Conservation (phyloP, 768 basidiomycete species). For the Lactarius indigo region DNA sequence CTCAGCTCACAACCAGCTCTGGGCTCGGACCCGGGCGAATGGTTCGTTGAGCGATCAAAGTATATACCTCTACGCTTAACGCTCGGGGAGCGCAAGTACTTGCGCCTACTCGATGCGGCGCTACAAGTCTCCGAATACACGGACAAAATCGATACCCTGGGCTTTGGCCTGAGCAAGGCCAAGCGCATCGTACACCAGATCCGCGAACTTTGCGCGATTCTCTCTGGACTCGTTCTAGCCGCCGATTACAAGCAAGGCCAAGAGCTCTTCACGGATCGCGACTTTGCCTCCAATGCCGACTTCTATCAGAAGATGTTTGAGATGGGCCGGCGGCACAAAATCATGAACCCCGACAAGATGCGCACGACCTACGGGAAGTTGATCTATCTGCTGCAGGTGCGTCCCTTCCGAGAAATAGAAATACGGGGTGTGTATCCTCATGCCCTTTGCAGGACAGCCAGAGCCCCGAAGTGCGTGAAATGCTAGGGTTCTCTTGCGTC, state of each 20-base stretch:
- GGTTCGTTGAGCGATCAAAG: constrained; percentile 80
- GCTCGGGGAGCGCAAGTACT: constrained; percentile 72
- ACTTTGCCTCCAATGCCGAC: constrained; percentile 74
- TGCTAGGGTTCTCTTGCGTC: constrained; percentile 77
- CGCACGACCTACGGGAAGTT: constrained; percentile 84
- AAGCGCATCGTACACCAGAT: constrained; percentile 86
- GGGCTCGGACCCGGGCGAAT: constrained; percentile 68
- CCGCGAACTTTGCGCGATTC: constrained; percentile 81
- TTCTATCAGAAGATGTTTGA: constrained; percentile 83
- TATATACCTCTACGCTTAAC: constrained; percentile 79
- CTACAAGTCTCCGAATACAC: constrained; percentile 85
- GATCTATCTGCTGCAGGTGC: constrained; percentile 77
- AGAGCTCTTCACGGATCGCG: constrained; percentile 75
- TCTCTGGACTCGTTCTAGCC: constrained; percentile 77
- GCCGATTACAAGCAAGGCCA: constrained; percentile 90
- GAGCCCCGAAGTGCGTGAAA: constrained; percentile 73
- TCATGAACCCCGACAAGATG: constrained; percentile 94
- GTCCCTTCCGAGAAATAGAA: constrained; percentile 17
- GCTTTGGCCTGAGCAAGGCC: constrained; percentile 75
- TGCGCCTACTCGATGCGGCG: constrained; percentile 82
- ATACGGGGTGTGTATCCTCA: constrained; percentile 10
- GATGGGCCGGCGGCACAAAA: constrained; percentile 80
- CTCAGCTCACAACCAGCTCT: constrained; percentile 56
- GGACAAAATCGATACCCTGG: constrained; percentile 83
- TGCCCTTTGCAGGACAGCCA: constrained; percentile 67